Base-by-base conservation (phyloP, 352 stramenopile genomes). In the Phytophthora kernoviae region DNA sequence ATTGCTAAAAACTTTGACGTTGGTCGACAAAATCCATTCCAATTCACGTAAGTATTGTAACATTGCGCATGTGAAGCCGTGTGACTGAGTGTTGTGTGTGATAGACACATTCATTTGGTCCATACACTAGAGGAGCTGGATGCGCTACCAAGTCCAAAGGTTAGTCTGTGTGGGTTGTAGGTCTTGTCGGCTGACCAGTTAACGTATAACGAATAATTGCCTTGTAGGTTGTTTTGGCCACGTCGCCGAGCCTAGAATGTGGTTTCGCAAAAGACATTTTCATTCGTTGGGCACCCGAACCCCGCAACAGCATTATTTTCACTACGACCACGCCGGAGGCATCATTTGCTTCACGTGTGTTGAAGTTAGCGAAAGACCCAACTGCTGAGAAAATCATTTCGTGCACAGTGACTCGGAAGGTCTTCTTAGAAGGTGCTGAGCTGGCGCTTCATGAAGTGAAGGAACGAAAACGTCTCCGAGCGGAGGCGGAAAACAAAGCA, bases 1-100 rank as follows among this genome's bases (percentile, higher is more conserved):
- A 96, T 96, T 34, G 82, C 88, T 30, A 96, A 95, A 61, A 94
- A 95, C 61, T 96, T 96, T 42, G 88, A 96, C 46, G 86, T 94
- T 37, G 84, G 84, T 32, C 77, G 87, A 1, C 86, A 94, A 62
- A 96, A 96, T 34, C 88, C 88, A 15, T 96, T 96, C 63, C 83
- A 96, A 58, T 96, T 96, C 54, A 90, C 84, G 79, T 93, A 77
- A 21, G 37, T 40, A 30, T 30, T 30, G 24, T 14, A 40, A 14
- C 30, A 75, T 79, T 27, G 46, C 48, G 9, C 6, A 32, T 58
- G 20, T 33, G 15, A 8, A 47, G 26, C 0, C 6, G 3, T 9
- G 42, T 39, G 4, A 26, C 26, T 21, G 15, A 18, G 20, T 12
- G 30, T 8, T 49, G 30, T 41, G 5, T 43, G 12, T 42, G 24